Conservation (phyloP, 176 grass and related monocot genomes). For the Oryza longistaminata region DNA sequence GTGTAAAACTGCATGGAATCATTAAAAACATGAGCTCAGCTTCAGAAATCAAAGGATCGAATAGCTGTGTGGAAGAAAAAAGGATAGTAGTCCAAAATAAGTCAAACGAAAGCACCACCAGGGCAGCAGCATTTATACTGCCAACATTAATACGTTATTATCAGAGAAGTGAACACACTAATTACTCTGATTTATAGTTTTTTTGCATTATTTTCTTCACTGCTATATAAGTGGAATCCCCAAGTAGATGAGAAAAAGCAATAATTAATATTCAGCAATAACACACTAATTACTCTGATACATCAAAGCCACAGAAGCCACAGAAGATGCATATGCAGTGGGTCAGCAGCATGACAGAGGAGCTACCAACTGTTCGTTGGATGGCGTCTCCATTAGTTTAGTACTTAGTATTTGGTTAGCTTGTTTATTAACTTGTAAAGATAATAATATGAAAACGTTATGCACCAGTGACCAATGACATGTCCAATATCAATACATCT, state of each 20-base stretch:
- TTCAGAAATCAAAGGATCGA: background rate
- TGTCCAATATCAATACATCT: too few species aligned
- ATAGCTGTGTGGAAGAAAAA: constrained; percentile 11
- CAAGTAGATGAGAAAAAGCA: background rate
- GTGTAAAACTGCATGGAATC: constrained; percentile 81
- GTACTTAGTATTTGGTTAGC: background rate
- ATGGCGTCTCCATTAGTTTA: background rate
- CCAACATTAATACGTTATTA: background rate
- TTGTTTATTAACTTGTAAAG: background rate
- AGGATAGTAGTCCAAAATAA: background rate
- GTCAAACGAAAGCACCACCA: background rate
- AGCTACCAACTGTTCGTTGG: background rate
- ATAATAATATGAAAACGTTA: too few species aligned
- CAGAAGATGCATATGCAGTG: background rate
- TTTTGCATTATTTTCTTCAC: background rate
- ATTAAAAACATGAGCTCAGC: constrained; percentile 15
- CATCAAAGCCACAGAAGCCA: too few species aligned
- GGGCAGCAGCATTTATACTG: background rate
- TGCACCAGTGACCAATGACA: too few species aligned
- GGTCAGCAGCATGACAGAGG: background rate
- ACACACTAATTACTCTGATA: background rate
- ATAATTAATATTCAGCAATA: background rate
- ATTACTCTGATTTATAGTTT: background rate
- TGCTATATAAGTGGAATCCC: constrained; percentile 2
- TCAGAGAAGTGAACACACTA: background rate